Evolutionary conservation across 495 filamentous ascomycete genomes (phyloP).

Genomic region (Astrothelium subdiscretum): DNA sequence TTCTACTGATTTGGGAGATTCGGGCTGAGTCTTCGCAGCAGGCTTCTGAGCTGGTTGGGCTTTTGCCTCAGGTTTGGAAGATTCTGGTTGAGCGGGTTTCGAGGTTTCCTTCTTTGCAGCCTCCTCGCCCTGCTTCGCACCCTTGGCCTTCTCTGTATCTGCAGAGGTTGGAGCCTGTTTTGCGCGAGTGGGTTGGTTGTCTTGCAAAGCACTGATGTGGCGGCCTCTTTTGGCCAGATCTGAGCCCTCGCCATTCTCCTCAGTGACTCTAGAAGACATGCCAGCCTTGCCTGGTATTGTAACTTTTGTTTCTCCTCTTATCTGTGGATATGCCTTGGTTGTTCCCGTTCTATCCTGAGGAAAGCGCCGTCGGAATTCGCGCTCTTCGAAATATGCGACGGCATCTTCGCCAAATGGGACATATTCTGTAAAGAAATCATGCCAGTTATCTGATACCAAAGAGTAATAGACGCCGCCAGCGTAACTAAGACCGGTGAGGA

Average conservation of each 20-base stretch:
- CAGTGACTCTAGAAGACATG: constrained; percentile 66
- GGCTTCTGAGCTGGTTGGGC: constrained; percentile 11
- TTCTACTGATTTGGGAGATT: constrained; percentile 7
- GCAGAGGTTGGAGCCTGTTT: constrained; percentile 1
- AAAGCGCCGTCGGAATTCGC: constrained; percentile 85
- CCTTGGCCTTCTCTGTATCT: constrained; percentile 27
- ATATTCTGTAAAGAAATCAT: constrained; percentile 98
- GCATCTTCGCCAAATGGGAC: constrained; percentile 88
- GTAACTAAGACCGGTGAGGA: constrained; percentile 66
- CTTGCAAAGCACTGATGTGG: constrained; percentile 27
- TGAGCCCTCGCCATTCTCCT: constrained; percentile 30
- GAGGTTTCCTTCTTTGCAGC: constrained; percentile 24
- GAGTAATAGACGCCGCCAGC: constrained; percentile 85
- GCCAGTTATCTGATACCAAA: constrained; percentile 89
- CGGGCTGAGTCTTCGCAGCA: not conserved
- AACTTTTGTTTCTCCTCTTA: constrained; percentile 50
- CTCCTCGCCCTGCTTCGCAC: constrained; percentile 30
- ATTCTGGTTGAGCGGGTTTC: constrained; percentile 24
- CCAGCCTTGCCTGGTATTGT: constrained; percentile 80
- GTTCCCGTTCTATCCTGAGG: constrained; percentile 38
- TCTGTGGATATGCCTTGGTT: constrained; percentile 28
- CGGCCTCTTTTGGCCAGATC: constrained; percentile 21
- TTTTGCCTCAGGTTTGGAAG: constrained; percentile 22
- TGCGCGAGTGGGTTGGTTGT: constrained; percentile 6
- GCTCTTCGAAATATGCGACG: constrained; percentile 94